Base-by-base conservation (phyloP, 1,284 basidiomycete species). In the Sutorius eximius region DNA sequence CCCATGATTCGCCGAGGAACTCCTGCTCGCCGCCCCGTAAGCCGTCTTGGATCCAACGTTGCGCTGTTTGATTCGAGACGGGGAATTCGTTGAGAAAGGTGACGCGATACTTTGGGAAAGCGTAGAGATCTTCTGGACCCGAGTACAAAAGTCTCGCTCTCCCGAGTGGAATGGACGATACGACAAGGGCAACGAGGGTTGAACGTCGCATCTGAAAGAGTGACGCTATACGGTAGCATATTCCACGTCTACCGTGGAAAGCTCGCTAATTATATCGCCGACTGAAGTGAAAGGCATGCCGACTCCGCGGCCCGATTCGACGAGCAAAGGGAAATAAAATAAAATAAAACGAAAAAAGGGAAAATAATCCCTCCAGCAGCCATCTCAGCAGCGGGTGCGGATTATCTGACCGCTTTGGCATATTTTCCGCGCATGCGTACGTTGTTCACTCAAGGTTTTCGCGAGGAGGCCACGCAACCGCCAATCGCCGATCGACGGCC, bases 41-140 rank as follows among this genome's bases (percentile, higher is more conserved):
- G 30, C 91, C 91, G 18, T 83, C 69, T 27, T 71, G 70, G 22
- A 90, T 78, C 88, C 87, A 91, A 43, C 78, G 76, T 58, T 85
- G 75, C 9, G 90, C 93, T 12, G 91, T 93, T 41, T 84, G 76
- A 63, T 86, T 85, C 9, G 81, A 71, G 53, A 95, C 72, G n/a
- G 93, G 91, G 16, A 86, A 80, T 56, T 84, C 82, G 67, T 91
- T 91, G 63, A 95, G 81, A 71, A 91, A 95, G 44, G 85, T 76
- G 60, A 95, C 85, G 49, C 85, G 81, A 71, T 86, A 92, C 71
- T 95, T 95, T 52, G 93, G 93, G 68, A 87, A 92, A 0, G 91
- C 87, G 67, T 86, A 83, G 15, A 86, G 77, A 66, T 95, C 93
- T 61, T 93, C 86, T 33, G 89, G 87, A 36, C 89, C 78, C 1